Percentiles rank a stretch among this genome's conserved stretches.
phyloP scores from a whole-genome alignment of 306 rosid species.

The Vigna angularis region DNA sequence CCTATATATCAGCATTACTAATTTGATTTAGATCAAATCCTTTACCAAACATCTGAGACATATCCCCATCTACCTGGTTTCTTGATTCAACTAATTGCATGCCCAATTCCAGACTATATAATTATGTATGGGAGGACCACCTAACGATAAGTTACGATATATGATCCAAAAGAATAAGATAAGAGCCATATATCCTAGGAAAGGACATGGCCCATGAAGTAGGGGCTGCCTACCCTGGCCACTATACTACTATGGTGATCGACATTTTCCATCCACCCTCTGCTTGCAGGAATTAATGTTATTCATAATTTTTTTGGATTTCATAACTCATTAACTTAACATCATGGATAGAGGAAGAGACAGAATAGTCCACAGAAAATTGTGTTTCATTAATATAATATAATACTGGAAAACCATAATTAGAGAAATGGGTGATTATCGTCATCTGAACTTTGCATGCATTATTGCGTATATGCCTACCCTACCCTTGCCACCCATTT shows the following conservation, averaged over 20 bases:
- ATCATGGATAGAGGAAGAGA: too few relatives aligned
- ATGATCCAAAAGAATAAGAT: background rate
- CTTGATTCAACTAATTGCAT: background rate
- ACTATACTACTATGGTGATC: background rate
- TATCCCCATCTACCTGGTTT: conserved; percentile 33
- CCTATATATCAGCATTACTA: conserved; percentile 19
- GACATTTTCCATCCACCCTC: background rate
- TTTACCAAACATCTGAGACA: conserved; percentile 25
- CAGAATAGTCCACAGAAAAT: too few relatives aligned
- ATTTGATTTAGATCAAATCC: conserved; percentile 16
- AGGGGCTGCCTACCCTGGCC: conserved; percentile 35
- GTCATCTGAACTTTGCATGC: too few relatives aligned
- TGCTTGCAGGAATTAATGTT: background rate
- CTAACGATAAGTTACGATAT: background rate
- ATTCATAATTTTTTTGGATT: background rate
- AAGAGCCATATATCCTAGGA: background rate
- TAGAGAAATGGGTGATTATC: too few relatives aligned
- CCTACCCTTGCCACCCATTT: too few relatives aligned
- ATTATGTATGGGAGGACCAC: background rate
- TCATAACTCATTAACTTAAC: background rate
- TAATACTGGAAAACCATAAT: too few relatives aligned
- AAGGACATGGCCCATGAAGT: conserved; percentile 24
- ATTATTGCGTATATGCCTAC: too few relatives aligned
- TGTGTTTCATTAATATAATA: background rate
- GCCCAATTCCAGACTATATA: conserved; percentile 9